phyloP scores from a whole-genome alignment of 2,329 filamentous ascomycete species.

The Eurotiales sp. region DNA sequence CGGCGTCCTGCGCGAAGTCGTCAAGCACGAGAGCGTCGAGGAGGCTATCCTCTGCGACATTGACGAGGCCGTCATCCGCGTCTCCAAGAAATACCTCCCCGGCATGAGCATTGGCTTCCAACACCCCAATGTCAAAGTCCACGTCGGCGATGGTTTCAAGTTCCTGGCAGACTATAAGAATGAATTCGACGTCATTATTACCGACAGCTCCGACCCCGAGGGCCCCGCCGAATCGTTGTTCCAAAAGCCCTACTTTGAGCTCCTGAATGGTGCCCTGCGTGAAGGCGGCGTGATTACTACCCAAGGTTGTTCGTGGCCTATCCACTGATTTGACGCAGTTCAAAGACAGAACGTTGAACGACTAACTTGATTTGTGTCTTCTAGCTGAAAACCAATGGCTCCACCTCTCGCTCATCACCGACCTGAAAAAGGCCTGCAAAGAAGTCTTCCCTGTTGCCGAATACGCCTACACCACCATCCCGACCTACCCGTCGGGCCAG shows the following conservation, averaged over 20 bases:
- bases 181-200: slow-evolving; percentile 98
- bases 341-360: not conserved
- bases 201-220: slow-evolving; percentile 95
- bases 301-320: slow-evolving; percentile 98
- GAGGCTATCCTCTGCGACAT: slow-evolving; percentile 97
- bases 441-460: slow-evolving; percentile 96
- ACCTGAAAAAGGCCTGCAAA: slow-evolving; percentile 95
- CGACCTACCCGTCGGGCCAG: slow-evolving; percentile 97
- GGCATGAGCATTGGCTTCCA: slow-evolving; percentile 90
- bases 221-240: slow-evolving; percentile 94
- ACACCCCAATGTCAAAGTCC: slow-evolving; percentile 88
- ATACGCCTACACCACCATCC: slow-evolving; percentile 98
- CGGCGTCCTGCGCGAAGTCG: slow-evolving; percentile 93
- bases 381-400: slow-evolving; percentile 99
- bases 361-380: slow-evolving; percentile 13
- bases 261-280: slow-evolving; percentile 81
- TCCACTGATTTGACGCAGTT: slow-evolving; percentile 37
- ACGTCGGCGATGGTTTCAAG: slow-evolving; percentile 97
- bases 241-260: slow-evolving; percentile 98
- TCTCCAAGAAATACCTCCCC: slow-evolving; percentile 97
- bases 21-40: slow-evolving; percentile 98
- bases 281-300: slow-evolving; percentile 98
- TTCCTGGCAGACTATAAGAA: slow-evolving; percentile 96
- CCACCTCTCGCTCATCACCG: slow-evolving; percentile 85
- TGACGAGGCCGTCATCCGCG: slow-evolving; percentile 95